Conservation (phyloP, 371 early-diverging fungal genomes). For the Phascolomyces articulosus region DNA sequence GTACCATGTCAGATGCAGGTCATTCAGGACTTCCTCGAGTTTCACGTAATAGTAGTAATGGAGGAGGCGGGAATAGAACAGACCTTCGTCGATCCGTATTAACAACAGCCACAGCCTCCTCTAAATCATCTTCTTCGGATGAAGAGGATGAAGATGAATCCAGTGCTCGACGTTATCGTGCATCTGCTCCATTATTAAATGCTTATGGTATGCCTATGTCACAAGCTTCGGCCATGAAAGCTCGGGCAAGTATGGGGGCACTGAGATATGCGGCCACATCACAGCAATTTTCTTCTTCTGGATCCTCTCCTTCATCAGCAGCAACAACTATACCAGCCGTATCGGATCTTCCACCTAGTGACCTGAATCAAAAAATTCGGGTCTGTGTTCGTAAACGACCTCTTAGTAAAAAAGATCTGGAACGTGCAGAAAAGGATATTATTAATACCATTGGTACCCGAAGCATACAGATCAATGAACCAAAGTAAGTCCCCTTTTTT, state of each 20-base stretch:
- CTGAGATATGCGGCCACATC: constrained; percentile 10
- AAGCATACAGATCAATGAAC: constrained; percentile 85
- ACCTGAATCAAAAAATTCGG: constrained; percentile 82
- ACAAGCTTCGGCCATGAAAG: constrained; percentile 8
- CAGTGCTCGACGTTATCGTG: constrained; percentile 20
- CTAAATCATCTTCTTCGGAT: constrained; percentile 24
- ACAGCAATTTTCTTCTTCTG: too few relatives aligned
- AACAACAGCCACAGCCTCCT: background rate
- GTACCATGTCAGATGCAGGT: constrained; percentile 48
- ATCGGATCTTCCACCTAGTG: constrained; percentile 31
- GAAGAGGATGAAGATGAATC: constrained; percentile 36
- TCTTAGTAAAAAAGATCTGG: constrained; percentile 81
- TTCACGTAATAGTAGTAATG: background rate
- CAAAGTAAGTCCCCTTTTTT: constrained; percentile 64
- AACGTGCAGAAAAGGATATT: constrained; percentile 85
- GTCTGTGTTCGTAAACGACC: constrained; percentile 98
- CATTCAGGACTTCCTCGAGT: constrained; percentile 15
- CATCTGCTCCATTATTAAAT: constrained; percentile 45
- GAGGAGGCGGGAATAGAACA: constrained; percentile 14
- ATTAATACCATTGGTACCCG: constrained; percentile 65
- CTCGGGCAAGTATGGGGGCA: constrained; percentile 15
- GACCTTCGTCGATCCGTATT: constrained; percentile 19
- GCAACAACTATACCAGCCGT: background rate
- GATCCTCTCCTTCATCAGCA: too few relatives aligned
- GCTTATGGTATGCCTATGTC: constrained; percentile 41